phyloP scores from a whole-genome alignment of 805 yeast species.

The Candida ficus region DNA sequence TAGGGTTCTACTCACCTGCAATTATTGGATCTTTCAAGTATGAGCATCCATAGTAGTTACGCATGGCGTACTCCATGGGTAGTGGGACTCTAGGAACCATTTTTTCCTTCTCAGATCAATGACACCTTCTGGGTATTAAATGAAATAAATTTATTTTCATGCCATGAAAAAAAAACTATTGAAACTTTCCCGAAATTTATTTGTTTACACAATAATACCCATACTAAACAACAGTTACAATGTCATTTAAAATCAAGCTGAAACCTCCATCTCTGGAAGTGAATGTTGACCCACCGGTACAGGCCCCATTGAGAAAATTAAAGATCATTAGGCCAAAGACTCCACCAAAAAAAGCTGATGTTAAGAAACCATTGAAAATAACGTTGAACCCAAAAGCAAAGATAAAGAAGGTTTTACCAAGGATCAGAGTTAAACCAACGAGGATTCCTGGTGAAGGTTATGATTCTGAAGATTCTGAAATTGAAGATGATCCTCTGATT shows the following conservation, averaged over 20 bases:
- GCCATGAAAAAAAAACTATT: not conserved
- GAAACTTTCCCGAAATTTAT: not conserved
- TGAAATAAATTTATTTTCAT: too few relatives aligned
- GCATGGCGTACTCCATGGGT: conserved; percentile 7
- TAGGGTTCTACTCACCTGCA: conserved; percentile 8
- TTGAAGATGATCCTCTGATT: conserved; percentile 88
- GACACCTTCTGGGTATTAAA: too few relatives aligned
- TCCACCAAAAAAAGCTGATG: not conserved
- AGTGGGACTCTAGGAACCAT: conserved; percentile 13
- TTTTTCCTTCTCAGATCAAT: too few relatives aligned
- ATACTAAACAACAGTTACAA: too few relatives aligned
- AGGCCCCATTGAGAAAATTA: not conserved
- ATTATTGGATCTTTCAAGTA: conserved; percentile 2
- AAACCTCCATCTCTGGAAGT: conserved; percentile 2
- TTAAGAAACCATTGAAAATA: conserved; percentile 9
- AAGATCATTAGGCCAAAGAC: not conserved
- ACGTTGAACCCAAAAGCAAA: conserved; percentile 9
- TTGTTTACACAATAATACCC: too few relatives aligned
- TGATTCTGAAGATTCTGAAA: conserved; percentile 93
- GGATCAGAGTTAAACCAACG: conserved; percentile 50
- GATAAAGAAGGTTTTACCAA: conserved; percentile 24
- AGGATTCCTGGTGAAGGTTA: conserved; percentile 92
- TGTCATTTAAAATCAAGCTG: conserved; percentile 7
- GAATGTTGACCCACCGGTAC: not conserved
- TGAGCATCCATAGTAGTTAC: conserved; percentile 11